Base-by-base conservation (phyloP, 2,329 filamentous ascomycete genomes). In the Pseudogymnoascus sp. region DNA sequence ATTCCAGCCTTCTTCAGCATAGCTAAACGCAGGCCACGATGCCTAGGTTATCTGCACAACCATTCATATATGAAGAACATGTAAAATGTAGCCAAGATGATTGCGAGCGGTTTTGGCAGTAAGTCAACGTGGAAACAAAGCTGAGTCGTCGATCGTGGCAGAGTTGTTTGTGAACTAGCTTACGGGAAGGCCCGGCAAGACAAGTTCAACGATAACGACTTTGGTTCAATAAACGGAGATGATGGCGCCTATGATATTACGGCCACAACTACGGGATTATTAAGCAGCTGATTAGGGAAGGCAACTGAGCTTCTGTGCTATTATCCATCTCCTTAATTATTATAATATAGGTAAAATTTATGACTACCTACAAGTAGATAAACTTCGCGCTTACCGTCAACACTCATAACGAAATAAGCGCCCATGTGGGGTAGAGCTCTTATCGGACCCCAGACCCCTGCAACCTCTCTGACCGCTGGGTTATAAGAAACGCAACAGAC, bases 1-100 rank as follows among this genome's bases (percentile, higher is more conserved):
- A 71, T 59, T 44, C 71, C 73, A 31, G 75, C 68, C 69, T 78
- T 81, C 73, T 77, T 82, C 63, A 80, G 72, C 78, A 82, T 81
- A 68, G 68, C 72, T 65, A 56, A 59, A 62, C 14, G 19, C 8
- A 62, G 61, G 50, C 50, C 50, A 33, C 50, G 29, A 21, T 33
- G 50, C 50, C 50, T 56, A 35, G 50, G n/a, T 35, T 56, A 56
- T 21, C n/a, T 11, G 10, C 29, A 33, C 50, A 33, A 56, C 29
- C 50, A 35, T 35, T 33, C 50, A 33, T 33, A 26, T 33, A 29
- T 14, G 26, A 35, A 33, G 50, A 35, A 13, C 50, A 53, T 29
- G 10, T 33, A 56, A 19, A 56, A 38, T 26, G 37, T 37, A 61
- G 62, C 62, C 62, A 66, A 66, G 42, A 63, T 59, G 21, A 56